Conservation (phyloP, 257 asterid genomes). For the Solanum phureja region DNA sequence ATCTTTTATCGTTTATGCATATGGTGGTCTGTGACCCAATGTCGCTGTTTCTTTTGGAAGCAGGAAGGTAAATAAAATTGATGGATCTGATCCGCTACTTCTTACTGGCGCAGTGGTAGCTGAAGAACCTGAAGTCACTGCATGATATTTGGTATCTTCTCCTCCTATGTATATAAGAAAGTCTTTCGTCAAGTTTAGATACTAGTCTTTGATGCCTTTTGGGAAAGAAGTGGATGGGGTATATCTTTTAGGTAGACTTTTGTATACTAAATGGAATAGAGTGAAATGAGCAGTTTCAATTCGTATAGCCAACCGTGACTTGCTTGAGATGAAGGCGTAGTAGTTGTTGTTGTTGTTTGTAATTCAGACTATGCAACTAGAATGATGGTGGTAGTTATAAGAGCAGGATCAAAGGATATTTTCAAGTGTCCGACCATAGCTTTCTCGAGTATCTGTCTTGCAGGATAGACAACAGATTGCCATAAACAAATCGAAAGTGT, state of each 20-base stretch:
- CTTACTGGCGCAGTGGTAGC: constrained; percentile 10
- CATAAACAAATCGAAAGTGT: not conserved
- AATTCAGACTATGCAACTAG: not conserved
- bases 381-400: not conserved
- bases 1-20: not conserved
- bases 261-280: not conserved
- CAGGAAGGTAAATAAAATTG: constrained; percentile 31
- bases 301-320: not conserved
- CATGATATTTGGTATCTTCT: constrained; percentile 16
- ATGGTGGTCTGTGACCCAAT: not conserved
- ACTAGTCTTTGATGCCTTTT: not conserved
- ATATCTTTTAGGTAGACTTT: not conserved
- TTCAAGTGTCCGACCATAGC: not conserved
- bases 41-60: not conserved
- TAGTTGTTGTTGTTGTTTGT: not conserved
- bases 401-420: not conserved
- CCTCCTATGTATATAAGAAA: constrained; percentile 7
- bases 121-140: constrained; percentile 46
- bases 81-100: constrained; percentile 30
- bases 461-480: not conserved
- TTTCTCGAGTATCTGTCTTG: not conserved
- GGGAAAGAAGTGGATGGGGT: not conserved
- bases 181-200: not conserved
- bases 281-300: not conserved
- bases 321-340: not conserved